Percentiles rank a stretch among this genome's conserved stretches.
These are phyloP conservation scores for Hippophae tibetana DNA, from an alignment of 306 rosid species.

Conservation along the genomic window DNA sequence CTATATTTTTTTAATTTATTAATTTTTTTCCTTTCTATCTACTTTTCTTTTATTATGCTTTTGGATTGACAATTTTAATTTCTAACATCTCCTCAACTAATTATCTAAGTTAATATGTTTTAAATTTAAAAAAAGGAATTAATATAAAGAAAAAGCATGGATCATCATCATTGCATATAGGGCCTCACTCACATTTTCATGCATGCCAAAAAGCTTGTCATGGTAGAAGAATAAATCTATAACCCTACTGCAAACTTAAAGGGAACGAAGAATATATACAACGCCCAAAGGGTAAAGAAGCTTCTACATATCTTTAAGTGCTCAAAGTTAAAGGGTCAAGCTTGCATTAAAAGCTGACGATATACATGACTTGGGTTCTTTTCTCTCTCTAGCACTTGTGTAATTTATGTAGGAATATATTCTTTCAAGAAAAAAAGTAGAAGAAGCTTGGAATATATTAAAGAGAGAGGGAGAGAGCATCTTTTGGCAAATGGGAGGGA, in stretches of 20 bases:
- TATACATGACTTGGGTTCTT: no score
- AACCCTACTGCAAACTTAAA: constrained; percentile 16
- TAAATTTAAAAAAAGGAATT: no score
- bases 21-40: no score
- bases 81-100: no score
- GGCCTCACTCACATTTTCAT: constrained; percentile 34
- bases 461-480: constrained; percentile 25
- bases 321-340: no score
- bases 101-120: no score
- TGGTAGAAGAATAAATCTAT: constrained; percentile 26
- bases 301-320: not conserved
- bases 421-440: no score
- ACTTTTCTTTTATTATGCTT: no score
- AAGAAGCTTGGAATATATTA: not conserved
- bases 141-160: constrained; percentile 2
- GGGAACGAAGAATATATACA: constrained; percentile 1
- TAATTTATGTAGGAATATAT: not conserved
- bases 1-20: no score
- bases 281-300: not conserved
- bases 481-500: constrained; percentile 52
- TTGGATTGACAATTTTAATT: no score
- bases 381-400: not conserved
- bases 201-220: constrained; percentile 26
- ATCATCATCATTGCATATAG: constrained; percentile 41
- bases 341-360: no score